A percentile compares a stretch with the other conserved stretches of the same genome.
Evolutionary conservation across 768 basidiomycete species (phyloP).

Genomic region (Boletales sp.): DNA sequence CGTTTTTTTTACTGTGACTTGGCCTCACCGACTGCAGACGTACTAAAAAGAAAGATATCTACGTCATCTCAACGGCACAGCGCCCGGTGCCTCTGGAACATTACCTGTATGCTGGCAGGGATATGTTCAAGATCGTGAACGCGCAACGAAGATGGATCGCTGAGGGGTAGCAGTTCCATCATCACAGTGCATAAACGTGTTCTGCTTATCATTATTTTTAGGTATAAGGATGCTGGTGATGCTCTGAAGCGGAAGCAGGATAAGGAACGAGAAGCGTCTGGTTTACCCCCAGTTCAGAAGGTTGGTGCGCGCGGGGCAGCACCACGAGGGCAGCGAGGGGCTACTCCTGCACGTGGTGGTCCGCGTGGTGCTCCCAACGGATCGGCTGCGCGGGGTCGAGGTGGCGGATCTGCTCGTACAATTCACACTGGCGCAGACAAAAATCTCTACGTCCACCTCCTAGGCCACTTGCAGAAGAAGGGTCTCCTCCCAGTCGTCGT

Average conservation of each 20-base stretch:
- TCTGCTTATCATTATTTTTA: conserved; percentile 27
- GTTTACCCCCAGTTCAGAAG: conserved; percentile 80
- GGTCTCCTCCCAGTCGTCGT: conserved; percentile 88
- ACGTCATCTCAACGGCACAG: conserved; percentile 95
- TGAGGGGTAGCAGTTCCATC: conserved; percentile 59
- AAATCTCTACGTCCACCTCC: conserved; percentile 90
- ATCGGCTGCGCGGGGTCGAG: conserved; percentile 32
- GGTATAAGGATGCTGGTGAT: conserved; percentile 89
- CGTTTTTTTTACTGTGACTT: conserved; percentile 1
- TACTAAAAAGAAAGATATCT: conserved; percentile 99
- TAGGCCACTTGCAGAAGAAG: conserved; percentile 83
- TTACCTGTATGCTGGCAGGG: conserved; percentile 91
- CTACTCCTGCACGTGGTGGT: conserved; percentile 47
- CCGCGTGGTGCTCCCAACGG: conserved; percentile 48
- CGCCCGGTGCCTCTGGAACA: conserved; percentile 97
- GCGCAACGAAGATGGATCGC: conserved; percentile 63
- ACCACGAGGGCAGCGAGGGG: conserved; percentile 45
- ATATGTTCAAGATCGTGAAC: conserved; percentile 91
- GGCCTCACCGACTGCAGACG: conserved; percentile 50
- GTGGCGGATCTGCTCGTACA: conserved; percentile 49
- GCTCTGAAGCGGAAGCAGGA: conserved; percentile 92
- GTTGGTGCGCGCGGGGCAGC: conserved; percentile 77
- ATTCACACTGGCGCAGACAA: conserved; percentile 76
- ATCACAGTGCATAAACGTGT: not conserved
- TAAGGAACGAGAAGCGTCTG: conserved; percentile 95